Percentiles rank a stretch among this genome's conserved stretches.
phyloP scores from a whole-genome alignment of 768 basidiomycete species.

The Leccinum broughii region DNA sequence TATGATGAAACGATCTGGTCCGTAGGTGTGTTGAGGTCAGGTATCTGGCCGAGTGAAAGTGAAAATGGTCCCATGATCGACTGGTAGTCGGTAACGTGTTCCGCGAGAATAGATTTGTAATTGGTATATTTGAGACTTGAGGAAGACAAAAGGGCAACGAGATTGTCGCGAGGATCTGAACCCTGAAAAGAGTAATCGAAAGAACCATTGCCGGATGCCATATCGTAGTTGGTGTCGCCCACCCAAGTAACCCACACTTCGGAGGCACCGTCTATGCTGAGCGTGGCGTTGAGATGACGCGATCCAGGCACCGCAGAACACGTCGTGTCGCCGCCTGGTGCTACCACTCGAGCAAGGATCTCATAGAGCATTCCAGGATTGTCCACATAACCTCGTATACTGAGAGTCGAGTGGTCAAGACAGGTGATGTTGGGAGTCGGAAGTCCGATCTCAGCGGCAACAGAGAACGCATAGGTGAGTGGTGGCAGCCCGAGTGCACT shows the following conservation, averaged over 20 bases:
- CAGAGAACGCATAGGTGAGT: conserved; percentile 50
- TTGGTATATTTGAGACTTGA: conserved; percentile 18
- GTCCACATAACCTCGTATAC: conserved; percentile 49
- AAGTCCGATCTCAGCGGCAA: conserved; percentile 45
- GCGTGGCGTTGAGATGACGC: conserved; percentile 43
- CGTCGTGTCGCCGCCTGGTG: conserved; percentile 31
- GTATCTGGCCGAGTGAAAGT: conserved; percentile 58
- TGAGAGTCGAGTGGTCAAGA: conserved; percentile 52
- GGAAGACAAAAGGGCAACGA: conserved; percentile 41
- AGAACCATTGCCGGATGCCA: conserved; percentile 56
- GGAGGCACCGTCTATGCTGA: conserved; percentile 46
- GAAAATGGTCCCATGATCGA: conserved; percentile 48
- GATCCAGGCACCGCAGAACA: conserved; percentile 35
- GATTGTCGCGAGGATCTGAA: conserved; percentile 52
- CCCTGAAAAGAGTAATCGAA: conserved; percentile 65
- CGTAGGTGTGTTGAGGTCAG: conserved; percentile 54
- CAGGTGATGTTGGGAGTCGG: conserved; percentile 64
- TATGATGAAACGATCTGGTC: conserved; percentile 57
- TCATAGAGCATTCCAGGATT: conserved; percentile 72
- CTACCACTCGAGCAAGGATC: conserved; percentile 50
- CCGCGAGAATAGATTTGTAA: conserved; percentile 43
- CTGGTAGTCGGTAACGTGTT: conserved; percentile 54
- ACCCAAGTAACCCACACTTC: conserved; percentile 72
- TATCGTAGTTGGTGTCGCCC: conserved; percentile 70
- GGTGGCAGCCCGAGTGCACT: conserved; percentile 33